phyloP scores from a whole-genome alignment of 2,329 filamentous ascomycete species.

The Stachybotrys elegans region DNA sequence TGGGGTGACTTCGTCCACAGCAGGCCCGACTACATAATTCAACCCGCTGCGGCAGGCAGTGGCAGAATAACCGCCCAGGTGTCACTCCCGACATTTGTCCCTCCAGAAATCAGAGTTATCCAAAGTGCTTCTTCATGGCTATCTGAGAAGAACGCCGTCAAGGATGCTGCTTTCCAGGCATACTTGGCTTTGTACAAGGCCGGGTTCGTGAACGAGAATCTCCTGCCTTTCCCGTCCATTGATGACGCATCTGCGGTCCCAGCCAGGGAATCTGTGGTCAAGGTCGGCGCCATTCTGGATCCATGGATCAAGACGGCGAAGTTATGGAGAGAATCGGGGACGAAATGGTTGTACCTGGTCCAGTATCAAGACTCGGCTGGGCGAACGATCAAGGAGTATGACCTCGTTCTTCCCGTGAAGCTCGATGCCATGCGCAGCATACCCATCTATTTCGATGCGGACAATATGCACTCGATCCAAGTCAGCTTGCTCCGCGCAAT shows the following conservation, averaged over 20 bases:
- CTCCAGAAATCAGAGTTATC: conserved; percentile 30
- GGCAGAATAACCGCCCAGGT: conserved; percentile 52
- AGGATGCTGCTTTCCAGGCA: conserved; percentile 79
- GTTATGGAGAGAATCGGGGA: conserved; percentile 29
- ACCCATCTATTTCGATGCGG: conserved; percentile 32
- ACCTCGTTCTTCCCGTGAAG: conserved; percentile 36
- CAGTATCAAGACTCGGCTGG: conserved; percentile 28
- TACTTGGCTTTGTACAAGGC: conserved; percentile 65
- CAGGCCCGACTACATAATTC: conserved; percentile 62
- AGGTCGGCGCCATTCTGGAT: conserved; percentile 32
- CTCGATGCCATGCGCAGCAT: conserved; percentile 33
- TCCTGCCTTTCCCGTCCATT: conserved; percentile 55
- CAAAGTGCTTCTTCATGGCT: conserved; percentile 47
- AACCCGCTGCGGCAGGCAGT: conserved; percentile 25
- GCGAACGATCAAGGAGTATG: conserved; percentile 28
- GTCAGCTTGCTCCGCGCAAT: conserved; percentile 14
- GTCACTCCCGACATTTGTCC: conserved; percentile 64
- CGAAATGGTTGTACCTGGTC: conserved; percentile 22
- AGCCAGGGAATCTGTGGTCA: conserved; percentile 26
- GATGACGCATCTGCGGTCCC: conserved; percentile 35
- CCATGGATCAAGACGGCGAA: conserved; percentile 42
- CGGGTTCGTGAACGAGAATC: conserved; percentile 70
- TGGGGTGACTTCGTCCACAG: conserved; percentile 55
- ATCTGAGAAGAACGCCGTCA: conserved; percentile 66
- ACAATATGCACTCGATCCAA: conserved; percentile 26